A percentile compares a stretch with the other conserved stretches of the same genome.
Conservation (phyloP, 2,329 filamentous ascomycete species). For the Calonectria pauciramosa region DNA sequence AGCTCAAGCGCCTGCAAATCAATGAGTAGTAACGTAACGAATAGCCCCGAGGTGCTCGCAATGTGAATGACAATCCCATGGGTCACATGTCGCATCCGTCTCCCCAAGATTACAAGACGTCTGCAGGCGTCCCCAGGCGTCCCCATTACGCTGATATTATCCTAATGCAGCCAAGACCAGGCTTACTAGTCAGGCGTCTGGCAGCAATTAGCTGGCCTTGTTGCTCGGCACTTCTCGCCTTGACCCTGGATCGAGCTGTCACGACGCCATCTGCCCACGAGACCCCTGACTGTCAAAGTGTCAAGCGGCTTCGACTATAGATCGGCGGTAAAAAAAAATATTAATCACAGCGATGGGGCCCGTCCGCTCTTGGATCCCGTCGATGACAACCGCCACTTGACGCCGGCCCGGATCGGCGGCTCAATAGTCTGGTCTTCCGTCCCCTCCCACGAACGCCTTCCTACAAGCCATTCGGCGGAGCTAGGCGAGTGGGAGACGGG, state of each 20-base stretch:
- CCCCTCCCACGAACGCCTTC: conserved; percentile 16
- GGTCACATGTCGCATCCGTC: background rate
- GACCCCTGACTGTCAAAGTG: conserved; percentile 16
- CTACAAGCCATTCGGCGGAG: conserved; percentile 5
- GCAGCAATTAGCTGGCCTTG: background rate
- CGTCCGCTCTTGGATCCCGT: conserved; percentile 6
- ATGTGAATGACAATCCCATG: background rate
- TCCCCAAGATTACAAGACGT: background rate
- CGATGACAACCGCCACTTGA: conserved; percentile 17
- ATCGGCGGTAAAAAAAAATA: conserved; percentile 14
- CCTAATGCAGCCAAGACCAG: conserved; percentile 6
- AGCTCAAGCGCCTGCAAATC: conserved; percentile 7
- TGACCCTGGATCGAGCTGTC: conserved; percentile 14
- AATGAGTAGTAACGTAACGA: conserved; percentile 6
- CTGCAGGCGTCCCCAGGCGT: background rate
- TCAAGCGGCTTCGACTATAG: conserved; percentile 8
- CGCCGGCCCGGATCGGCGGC: conserved; percentile 22
- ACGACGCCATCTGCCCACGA: conserved; percentile 8
- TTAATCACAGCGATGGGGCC: conserved; percentile 13
- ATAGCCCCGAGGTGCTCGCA: background rate
- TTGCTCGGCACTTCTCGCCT: conserved; percentile 8
- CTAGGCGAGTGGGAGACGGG: background rate
- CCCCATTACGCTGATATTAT: background rate
- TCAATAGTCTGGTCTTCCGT: conserved; percentile 19
- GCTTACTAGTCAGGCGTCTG: conserved; percentile 12